These are phyloP conservation scores for Acidiella bohemica DNA, from an alignment of 495 filamentous ascomycete genomes.

Conservation along the genomic window DNA sequence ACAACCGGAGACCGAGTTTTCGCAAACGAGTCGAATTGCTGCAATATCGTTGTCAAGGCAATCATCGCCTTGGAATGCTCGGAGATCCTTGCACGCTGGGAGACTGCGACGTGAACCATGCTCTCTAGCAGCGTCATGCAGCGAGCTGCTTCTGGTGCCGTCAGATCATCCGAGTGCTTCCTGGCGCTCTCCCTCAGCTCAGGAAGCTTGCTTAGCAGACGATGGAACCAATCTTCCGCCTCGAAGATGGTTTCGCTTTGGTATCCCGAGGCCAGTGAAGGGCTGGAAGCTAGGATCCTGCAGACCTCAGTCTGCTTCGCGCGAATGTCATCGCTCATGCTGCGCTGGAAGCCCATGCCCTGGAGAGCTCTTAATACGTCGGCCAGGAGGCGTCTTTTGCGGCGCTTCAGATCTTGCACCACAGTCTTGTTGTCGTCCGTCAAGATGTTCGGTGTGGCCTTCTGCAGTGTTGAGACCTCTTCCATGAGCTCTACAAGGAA, in stretches of 20 bases:
- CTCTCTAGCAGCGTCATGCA: conserved; percentile 75
- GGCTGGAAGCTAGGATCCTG: conserved; percentile 43
- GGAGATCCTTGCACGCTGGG: conserved; percentile 40
- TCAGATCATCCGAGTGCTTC: conserved; percentile 74
- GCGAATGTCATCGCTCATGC: conserved; percentile 54
- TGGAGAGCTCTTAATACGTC: conserved; percentile 71
- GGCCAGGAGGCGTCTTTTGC: conserved; percentile 82
- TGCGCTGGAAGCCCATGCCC: conserved; percentile 78
- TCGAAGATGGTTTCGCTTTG: conserved; percentile 20
- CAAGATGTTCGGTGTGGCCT: conserved; percentile 60
- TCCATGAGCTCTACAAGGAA: conserved; percentile 4
- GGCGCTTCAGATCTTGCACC: conserved; percentile 73
- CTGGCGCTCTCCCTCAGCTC: conserved; percentile 48
- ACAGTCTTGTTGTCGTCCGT: conserved; percentile 70
- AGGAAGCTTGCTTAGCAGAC: conserved; percentile 55
- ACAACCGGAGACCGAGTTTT: neutral
- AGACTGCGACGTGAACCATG: conserved; percentile 51
- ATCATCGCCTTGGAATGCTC: conserved; percentile 19
- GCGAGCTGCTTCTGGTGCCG: conserved; percentile 56
- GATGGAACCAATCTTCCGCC: conserved; percentile 64
- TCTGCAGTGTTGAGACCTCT: conserved; percentile 53
- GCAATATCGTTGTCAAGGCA: neutral
- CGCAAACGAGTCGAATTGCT: neutral
- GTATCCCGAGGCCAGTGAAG: conserved; percentile 27
- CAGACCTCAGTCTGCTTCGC: conserved; percentile 56